phyloP scores from a whole-genome alignment of 1,284 basidiomycete genomes.

The Leccinum fallax region DNA sequence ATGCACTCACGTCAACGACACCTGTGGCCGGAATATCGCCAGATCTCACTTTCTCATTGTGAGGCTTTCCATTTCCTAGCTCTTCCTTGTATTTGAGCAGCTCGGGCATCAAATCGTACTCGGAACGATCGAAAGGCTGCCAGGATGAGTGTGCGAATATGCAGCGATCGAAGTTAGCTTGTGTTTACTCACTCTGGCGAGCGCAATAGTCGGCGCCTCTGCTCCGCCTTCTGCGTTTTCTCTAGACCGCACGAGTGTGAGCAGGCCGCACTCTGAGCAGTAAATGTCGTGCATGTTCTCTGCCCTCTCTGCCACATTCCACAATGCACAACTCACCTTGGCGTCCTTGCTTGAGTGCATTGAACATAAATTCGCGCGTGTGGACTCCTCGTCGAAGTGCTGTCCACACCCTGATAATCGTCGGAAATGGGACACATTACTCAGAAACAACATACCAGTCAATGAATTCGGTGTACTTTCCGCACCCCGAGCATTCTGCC shows the following conservation, averaged over 20 bases:
- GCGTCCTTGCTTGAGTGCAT: slow-evolving; percentile 16
- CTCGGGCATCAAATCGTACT: slow-evolving; percentile 19
- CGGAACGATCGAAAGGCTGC: slow-evolving; percentile 22
- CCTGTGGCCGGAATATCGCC: neutral
- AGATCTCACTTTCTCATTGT: slow-evolving; percentile 4
- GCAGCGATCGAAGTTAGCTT: too few relatives aligned
- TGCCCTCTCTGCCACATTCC: neutral
- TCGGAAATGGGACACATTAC: neutral
- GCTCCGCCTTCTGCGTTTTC: slow-evolving; percentile 18
- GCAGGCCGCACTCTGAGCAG: slow-evolving; percentile 23
- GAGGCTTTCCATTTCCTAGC: neutral
- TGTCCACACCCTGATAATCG: slow-evolving; percentile 19
- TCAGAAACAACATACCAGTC: slow-evolving; percentile 13
- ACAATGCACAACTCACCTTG: slow-evolving; percentile 3
- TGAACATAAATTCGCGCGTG: slow-evolving; percentile 25
- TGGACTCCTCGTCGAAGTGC: slow-evolving; percentile 22
- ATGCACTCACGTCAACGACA: neutral
- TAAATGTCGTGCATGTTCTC: slow-evolving; percentile 27
- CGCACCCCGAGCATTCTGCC: too few relatives aligned
- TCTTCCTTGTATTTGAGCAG: slow-evolving; percentile 5
- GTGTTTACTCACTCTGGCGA: slow-evolving; percentile 12
- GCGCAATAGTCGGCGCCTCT: slow-evolving; percentile 17
- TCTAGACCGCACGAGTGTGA: slow-evolving; percentile 18
- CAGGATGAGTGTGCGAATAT: neutral
- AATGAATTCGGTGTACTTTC: slow-evolving; percentile 22